Conservation (phyloP, 768 basidiomycete species). For the Russula dissimulans region DNA sequence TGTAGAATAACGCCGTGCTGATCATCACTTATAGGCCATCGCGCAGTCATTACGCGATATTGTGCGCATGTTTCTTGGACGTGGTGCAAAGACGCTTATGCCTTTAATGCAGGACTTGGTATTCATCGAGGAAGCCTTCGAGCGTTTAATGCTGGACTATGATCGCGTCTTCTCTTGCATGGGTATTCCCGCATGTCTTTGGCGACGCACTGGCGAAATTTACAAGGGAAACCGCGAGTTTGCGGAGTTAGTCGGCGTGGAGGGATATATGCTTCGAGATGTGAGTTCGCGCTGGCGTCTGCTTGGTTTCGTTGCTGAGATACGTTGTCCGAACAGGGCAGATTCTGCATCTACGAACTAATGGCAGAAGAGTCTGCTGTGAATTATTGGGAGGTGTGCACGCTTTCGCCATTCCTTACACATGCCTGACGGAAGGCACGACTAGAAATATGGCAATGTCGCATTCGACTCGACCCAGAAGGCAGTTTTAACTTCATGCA, state of each 20-base stretch:
- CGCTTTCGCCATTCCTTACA: background rate
- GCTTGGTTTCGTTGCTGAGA: background rate
- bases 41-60: constrained; percentile 81
- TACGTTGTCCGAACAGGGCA: constrained; percentile 42
- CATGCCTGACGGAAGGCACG: background rate
- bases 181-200: constrained; percentile 94
- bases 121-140: constrained; percentile 97
- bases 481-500: constrained; percentile 87
- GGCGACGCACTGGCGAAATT: constrained; percentile 95
- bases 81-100: background rate
- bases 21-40: constrained; percentile 42
- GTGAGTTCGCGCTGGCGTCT: constrained; percentile 32
- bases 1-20: constrained; percentile 1
- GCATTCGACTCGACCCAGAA: constrained; percentile 90
- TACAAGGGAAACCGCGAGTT: constrained; percentile 98
- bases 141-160: constrained; percentile 89
- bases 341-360: constrained; percentile 92
- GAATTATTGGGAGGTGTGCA: constrained; percentile 89
- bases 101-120: constrained; percentile 62
- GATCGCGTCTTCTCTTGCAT: constrained; percentile 92
- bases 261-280: constrained; percentile 82
- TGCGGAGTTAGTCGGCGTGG: constrained; percentile 80
- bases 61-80: constrained; percentile 32
- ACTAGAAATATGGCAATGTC: constrained; percentile 87
- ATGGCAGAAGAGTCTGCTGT: constrained; percentile 97